Base-by-base conservation (phyloP, 768 basidiomycete species). In the Pulveroboletus sp. region DNA sequence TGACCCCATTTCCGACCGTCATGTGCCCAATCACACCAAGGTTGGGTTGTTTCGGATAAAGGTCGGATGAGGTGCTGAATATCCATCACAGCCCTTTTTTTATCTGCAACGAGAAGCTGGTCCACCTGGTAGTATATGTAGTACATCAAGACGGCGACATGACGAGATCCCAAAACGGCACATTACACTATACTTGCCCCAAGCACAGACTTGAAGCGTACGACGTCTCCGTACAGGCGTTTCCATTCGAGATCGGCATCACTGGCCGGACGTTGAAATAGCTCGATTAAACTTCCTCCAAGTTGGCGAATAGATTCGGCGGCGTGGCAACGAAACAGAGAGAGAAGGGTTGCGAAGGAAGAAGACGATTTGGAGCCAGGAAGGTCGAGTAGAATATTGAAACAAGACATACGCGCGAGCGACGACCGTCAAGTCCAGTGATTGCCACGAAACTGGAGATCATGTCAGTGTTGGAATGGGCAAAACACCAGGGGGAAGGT, bases 31-130 rank as follows among this genome's bases (percentile, higher is more conserved):
- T 23, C 7, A 52, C 45, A 27, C 63, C 57, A 48, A 59, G 49
- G 12, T 70, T 63, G 20, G 23, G 49, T 20, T 53, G 71, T 49
- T 76, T 79, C 22, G 58, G 60, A 49, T 72, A 80, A 22, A 64
- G 64, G 49, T 79, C 75, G 3, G 68, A 72, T 4, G 72, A 67
- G 3, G 73, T 73, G 23, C 71, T 70, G 52, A 73, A 71, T 31
- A 79, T 68, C 44, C 58, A 56, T 32, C 60, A 63, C 0, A 70
- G 40, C 9, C 75, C 77, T n/a, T 52, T 79, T 78, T 5, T 76
- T 71, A 58, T 80, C 78, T 5, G 74, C 63, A 6, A 79, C 54
- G 26, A 78, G 58, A 13, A 79, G 71, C 22, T 71, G 65, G 51
- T 78, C 71, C 54, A 71, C 72, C 78, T 76, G 27, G 12, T 6